A percentile compares a stretch with the other conserved stretches of the same genome.
These are phyloP conservation scores for Brassica nigra DNA, from an alignment of 345 rosid species.

Conservation along the genomic window DNA sequence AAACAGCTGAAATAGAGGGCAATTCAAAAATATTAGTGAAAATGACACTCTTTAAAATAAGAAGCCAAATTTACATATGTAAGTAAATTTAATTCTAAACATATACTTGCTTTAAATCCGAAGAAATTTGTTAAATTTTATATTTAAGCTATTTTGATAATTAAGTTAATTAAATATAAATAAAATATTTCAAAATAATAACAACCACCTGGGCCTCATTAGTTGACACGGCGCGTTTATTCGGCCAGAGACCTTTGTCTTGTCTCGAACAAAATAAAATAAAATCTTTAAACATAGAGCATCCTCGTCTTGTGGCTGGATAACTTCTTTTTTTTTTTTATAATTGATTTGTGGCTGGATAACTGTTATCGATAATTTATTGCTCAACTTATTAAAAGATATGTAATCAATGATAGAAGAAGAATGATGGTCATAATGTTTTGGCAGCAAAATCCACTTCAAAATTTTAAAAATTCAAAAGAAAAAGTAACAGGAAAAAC, in stretches of 20 bases:
- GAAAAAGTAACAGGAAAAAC: constrained; percentile 12
- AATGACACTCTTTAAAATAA: neutral
- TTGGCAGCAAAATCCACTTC: constrained; percentile 41
- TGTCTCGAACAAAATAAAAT: neutral
- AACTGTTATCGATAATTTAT: constrained; percentile 32
- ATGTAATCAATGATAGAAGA: constrained; percentile 20
- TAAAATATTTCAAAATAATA: neutral
- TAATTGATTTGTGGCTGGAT: constrained; percentile 20
- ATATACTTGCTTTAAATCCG: neutral
- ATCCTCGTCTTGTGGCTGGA: constrained; percentile 33
- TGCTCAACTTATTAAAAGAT: neutral
- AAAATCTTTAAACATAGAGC: constrained; percentile 10
- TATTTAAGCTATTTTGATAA: neutral
- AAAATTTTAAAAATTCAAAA: constrained; percentile 16
- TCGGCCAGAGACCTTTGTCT: constrained; percentile 32
- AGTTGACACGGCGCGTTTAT: constrained; percentile 31
- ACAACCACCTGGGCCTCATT: constrained; percentile 30
- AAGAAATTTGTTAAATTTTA: neutral
- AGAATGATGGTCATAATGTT: constrained; percentile 42
- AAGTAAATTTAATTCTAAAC: neutral
- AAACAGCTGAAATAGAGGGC: neutral
- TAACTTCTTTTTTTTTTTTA: neutral
- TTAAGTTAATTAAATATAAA: neutral
- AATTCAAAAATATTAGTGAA: neutral
- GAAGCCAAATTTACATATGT: neutral